Conservation (phyloP, 2,329 filamentous ascomycete species). For the Ustulina deusta region DNA sequence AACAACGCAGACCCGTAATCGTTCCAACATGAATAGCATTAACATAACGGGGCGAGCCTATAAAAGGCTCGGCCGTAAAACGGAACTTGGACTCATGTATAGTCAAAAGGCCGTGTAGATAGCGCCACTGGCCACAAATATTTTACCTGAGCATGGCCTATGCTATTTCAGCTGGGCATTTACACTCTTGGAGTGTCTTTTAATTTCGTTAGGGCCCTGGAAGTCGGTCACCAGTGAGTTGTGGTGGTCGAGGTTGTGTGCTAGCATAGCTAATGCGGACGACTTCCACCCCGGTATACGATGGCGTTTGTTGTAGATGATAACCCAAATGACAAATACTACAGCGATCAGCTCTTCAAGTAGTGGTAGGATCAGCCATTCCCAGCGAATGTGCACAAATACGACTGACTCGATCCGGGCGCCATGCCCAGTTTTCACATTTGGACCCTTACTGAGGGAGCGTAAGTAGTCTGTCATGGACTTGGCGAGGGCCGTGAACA, state of each 20-base stretch:
- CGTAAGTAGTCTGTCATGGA: slow-evolving; percentile 37
- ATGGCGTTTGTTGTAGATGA: slow-evolving; percentile 25
- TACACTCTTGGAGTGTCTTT: slow-evolving; percentile 8
- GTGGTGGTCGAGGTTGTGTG: no score
- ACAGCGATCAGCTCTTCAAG: slow-evolving; percentile 28
- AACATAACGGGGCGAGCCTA: no score
- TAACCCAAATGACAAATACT: slow-evolving; percentile 32
- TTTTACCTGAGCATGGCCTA: no score
- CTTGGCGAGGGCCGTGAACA: slow-evolving; percentile 20
- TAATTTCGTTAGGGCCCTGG: slow-evolving; percentile 11
- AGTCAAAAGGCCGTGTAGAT: no score
- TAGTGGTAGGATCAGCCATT: slow-evolving; percentile 31
- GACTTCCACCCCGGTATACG: slow-evolving; percentile 35
- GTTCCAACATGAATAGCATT: no score
- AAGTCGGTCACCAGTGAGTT: slow-evolving; percentile 14
- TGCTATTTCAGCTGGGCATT: slow-evolving; percentile 13
- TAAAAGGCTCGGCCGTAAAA: no score
- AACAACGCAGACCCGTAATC: no score
- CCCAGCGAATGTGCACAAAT: slow-evolving; percentile 31
- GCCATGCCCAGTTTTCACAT: slow-evolving; percentile 15
- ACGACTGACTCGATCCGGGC: slow-evolving; percentile 29
- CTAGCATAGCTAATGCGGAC: no score
- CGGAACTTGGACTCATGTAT: no score
- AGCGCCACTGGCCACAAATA: no score
- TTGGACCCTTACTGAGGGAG: slow-evolving; percentile 27